Conservation (phyloP, 768 basidiomycete species). For the Tephrocybe sp. region DNA sequence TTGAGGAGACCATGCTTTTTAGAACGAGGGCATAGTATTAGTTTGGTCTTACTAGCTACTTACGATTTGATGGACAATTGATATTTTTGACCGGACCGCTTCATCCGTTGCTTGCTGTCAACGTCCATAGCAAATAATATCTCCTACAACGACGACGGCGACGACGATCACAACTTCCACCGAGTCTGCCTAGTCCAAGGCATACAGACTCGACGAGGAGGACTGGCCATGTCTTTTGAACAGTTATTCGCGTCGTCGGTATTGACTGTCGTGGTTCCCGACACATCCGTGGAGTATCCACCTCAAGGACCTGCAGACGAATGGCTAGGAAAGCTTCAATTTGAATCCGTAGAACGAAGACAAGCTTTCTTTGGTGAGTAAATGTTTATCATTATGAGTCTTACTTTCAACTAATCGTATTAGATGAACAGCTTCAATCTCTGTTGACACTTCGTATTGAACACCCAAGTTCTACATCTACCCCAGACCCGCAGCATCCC, state of each 20-base stretch:
- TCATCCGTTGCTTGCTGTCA: slow-evolving; percentile 4
- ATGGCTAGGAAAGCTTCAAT: slow-evolving; percentile 54
- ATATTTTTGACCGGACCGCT: no score
- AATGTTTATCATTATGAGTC: slow-evolving; percentile 10
- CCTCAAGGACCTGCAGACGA: slow-evolving; percentile 42
- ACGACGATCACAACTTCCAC: no score
- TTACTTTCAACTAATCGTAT: slow-evolving; percentile 21
- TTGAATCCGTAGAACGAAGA: slow-evolving; percentile 48
- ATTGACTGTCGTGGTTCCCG: slow-evolving; percentile 65
- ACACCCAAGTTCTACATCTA: slow-evolving; percentile 45
- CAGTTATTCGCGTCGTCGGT: slow-evolving; percentile 59
- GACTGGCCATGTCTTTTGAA: slow-evolving; percentile 47
- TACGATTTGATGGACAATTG: no score
- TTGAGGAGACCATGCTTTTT: no score
- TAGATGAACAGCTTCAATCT: slow-evolving; percentile 58
- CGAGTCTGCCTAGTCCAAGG: no score
- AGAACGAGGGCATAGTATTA: no score
- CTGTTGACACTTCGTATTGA: slow-evolving; percentile 57
- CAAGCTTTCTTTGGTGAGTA: slow-evolving; percentile 76
- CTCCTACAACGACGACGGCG: no score
- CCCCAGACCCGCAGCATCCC: slow-evolving; percentile 37
- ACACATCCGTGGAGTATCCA: slow-evolving; percentile 63
- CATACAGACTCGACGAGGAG: background rate
- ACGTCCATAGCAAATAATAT: background rate
- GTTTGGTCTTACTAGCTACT: no score